Conservation (phyloP, 371 early-diverging fungal species). For the Neoconidiobolus thromboides region DNA sequence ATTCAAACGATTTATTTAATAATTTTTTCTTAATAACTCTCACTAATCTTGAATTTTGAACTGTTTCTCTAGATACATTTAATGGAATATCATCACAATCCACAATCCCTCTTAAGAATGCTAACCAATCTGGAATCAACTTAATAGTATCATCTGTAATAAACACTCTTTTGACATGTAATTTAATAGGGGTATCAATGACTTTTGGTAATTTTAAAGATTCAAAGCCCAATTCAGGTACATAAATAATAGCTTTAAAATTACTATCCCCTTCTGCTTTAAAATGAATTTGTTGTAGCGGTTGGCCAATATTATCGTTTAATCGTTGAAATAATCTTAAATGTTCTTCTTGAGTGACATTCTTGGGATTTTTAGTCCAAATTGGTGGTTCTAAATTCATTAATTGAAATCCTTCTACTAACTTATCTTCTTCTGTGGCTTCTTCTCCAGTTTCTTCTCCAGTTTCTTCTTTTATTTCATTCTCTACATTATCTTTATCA, state of each 20-base stretch:
- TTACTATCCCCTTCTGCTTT: constrained; percentile 79
- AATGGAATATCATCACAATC: constrained; percentile 88
- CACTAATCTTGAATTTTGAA: constrained; percentile 67
- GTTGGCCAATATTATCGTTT: constrained; percentile 41
- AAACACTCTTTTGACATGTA: constrained; percentile 88
- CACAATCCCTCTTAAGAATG: constrained; percentile 64
- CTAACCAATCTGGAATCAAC: constrained; percentile 49
- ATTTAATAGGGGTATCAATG: constrained; percentile 44
- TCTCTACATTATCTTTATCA: constrained; percentile 16
- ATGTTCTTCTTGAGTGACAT: constrained; percentile 62
- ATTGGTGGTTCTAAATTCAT: constrained; percentile 75
- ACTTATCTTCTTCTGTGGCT: constrained; percentile 27
- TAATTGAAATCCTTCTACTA: constrained; percentile 33
- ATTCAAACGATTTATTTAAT: constrained; percentile 68
- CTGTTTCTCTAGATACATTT: constrained; percentile 88
- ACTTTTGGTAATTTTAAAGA: constrained; percentile 39
- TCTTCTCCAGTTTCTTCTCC: constrained; percentile 15
- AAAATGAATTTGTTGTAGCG: constrained; percentile 53
- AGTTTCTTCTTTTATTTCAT: constrained; percentile 13
- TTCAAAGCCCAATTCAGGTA: constrained; percentile 51
- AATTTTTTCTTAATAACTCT: constrained; percentile 67
- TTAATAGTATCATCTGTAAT: constrained; percentile 77
- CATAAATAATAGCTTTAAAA: constrained; percentile 66
- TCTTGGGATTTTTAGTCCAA: constrained; percentile 72
- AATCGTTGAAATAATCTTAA: constrained; percentile 66